These are phyloP conservation scores for Pichia sp. DNA, from an alignment of 1,139 yeast genomes.

Conservation along the genomic window DNA sequence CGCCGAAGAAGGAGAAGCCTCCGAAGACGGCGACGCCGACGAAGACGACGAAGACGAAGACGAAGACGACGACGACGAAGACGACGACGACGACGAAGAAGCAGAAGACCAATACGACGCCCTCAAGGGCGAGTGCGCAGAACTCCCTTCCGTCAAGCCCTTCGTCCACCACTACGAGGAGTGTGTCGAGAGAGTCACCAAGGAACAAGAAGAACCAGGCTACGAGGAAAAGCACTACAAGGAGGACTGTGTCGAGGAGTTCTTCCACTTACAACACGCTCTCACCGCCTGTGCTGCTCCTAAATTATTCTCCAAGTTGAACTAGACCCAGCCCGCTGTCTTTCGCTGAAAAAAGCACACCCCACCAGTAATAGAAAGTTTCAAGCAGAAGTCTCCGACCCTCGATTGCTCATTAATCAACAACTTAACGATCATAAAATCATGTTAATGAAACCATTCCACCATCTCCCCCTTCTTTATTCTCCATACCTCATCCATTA, in stretches of 20 bases:
- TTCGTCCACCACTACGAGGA: slow-evolving; percentile 87
- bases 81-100: slow-evolving; percentile 78
- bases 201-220: slow-evolving; percentile 76
- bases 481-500: neutral
- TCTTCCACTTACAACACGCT: slow-evolving; percentile 95
- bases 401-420: neutral
- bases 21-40: slow-evolving; percentile 22
- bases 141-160: slow-evolving; percentile 65
- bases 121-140: slow-evolving; percentile 63
- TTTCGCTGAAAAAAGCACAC: too few species aligned
- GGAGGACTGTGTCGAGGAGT: slow-evolving; percentile 97
- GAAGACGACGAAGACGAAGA: slow-evolving; percentile 54
- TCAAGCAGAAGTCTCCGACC: too few species aligned
- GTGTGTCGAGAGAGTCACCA: slow-evolving; percentile 91
- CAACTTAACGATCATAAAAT: neutral
- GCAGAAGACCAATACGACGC: slow-evolving; percentile 63
- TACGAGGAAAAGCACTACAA: slow-evolving; percentile 78
- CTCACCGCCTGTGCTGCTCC: slow-evolving; percentile 91
- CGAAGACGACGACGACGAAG: slow-evolving; percentile 68
- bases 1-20: slow-evolving; percentile 18
- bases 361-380: neutral
- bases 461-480: neutral
- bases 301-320: slow-evolving; percentile 79
- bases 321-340: slow-evolving; percentile 38
- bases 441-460: neutral